phyloP scores from a whole-genome alignment of 129 eudicot genomes.

The Artemisia argyi region DNA sequence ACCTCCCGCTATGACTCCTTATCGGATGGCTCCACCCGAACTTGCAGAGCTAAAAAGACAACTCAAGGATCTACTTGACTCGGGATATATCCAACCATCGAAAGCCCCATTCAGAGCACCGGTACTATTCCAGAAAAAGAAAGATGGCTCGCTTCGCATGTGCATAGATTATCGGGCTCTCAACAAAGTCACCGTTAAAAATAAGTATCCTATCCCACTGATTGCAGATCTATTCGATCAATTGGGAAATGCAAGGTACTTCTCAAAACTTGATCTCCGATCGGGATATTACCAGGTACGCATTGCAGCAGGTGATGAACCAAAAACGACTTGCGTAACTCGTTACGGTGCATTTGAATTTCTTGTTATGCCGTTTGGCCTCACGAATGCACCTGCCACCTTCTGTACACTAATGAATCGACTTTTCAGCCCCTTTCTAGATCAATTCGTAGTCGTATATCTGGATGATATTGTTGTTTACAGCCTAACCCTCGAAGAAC shows the following conservation, averaged over 20 bases:
- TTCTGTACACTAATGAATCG: no score
- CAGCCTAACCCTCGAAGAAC: no score
- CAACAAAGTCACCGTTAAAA: not conserved
- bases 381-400: no score
- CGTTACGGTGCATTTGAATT: no score
- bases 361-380: no score
- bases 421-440: no score
- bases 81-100: not conserved
- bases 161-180: not conserved
- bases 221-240: not conserved
- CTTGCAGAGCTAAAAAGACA: no score
- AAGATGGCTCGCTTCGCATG: not conserved
- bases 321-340: not conserved
- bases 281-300: not conserved
- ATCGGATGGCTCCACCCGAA: no score
- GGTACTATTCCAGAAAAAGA: not conserved
- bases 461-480: not conserved
- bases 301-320: not conserved
- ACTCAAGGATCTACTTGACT: no score
- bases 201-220: not conserved
- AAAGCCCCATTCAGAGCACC: not conserved
- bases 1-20: no score
- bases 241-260: not conserved
- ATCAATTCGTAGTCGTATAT: not conserved
- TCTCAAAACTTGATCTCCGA: not conserved